phyloP scores from a whole-genome alignment of 257 asterid species.

The Henckelia pumila region DNA sequence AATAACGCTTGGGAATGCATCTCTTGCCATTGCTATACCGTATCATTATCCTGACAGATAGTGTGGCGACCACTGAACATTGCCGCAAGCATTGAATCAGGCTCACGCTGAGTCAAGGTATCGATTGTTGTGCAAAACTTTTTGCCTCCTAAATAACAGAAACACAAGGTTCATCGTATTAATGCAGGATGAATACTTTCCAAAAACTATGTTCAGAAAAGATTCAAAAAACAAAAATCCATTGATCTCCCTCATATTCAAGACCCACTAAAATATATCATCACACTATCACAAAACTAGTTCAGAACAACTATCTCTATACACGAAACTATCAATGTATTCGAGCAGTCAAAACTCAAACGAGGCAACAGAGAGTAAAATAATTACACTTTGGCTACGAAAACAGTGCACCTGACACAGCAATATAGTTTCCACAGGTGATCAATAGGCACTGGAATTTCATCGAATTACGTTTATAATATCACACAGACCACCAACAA shows the following conservation, averaged over 20 bases:
- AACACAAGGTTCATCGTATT: constrained; percentile 19
- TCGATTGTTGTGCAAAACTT: constrained; percentile 81
- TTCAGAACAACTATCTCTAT: neutral
- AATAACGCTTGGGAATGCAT: constrained; percentile 5
- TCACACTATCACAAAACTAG: neutral
- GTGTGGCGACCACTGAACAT: constrained; percentile 97
- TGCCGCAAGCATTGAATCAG: constrained; percentile 93
- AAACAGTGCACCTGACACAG: neutral
- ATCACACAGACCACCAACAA: neutral
- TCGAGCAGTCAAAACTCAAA: neutral
- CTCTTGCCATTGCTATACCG: constrained; percentile 41
- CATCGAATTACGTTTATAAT: neutral
- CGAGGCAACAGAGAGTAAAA: constrained; percentile 11
- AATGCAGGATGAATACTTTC: constrained; percentile 1
- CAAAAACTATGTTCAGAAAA: neutral
- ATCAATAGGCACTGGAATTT: neutral
- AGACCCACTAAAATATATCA: neutral
- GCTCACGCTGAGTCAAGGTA: constrained; percentile 85
- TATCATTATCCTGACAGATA: constrained; percentile 57
- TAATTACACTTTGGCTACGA: neutral
- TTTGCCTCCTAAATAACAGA: constrained; percentile 59
- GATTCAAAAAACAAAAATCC: neutral
- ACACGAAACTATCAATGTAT: neutral
- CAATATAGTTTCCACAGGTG: neutral
- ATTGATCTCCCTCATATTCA: neutral